These are phyloP conservation scores for Aspergillus homomorphus DNA, from an alignment of 495 filamentous ascomycete species.

Conservation along the genomic window DNA sequence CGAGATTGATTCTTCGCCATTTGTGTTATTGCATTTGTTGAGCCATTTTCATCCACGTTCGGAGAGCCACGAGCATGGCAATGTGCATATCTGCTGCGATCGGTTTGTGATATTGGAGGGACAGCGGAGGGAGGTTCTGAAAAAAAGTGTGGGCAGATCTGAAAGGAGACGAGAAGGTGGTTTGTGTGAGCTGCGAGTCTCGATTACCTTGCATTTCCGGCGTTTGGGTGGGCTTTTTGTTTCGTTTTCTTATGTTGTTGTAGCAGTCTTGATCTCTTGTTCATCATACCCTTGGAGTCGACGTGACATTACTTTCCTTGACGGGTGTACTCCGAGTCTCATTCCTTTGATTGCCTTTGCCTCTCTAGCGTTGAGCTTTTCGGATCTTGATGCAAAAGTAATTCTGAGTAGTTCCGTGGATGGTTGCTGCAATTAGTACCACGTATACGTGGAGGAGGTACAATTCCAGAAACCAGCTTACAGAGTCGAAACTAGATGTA, in stretches of 20 bases:
- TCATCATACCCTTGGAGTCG: constrained; percentile 19
- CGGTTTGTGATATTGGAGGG: background rate
- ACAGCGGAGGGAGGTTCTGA: constrained; percentile 8
- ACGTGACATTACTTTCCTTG: constrained; percentile 22
- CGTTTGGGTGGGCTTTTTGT: constrained; percentile 36
- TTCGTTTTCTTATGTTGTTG: constrained; percentile 20
- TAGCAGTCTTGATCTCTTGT: constrained; percentile 12
- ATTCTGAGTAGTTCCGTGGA: too few species aligned
- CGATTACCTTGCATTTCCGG: constrained; percentile 46
- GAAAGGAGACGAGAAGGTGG: constrained; percentile 13
- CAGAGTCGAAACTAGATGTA: too few species aligned
- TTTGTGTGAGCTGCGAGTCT: constrained; percentile 14
- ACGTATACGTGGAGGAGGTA: too few species aligned
- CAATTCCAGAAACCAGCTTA: too few species aligned
- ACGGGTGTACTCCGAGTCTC: background rate
- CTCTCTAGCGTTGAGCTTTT: background rate
- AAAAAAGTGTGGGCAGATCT: constrained; percentile 13
- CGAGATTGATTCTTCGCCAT: constrained; percentile 20
- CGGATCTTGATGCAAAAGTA: background rate
- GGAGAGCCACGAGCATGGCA: background rate
- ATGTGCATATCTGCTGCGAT: constrained; percentile 1
- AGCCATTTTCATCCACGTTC: constrained; percentile 15
- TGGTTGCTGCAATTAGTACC: too few species aligned
- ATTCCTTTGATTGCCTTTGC: background rate
- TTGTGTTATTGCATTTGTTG: constrained; percentile 16